These are phyloP conservation scores for Xanthoconium stramineum DNA, from an alignment of 768 basidiomycete species.

Conservation along the genomic window DNA sequence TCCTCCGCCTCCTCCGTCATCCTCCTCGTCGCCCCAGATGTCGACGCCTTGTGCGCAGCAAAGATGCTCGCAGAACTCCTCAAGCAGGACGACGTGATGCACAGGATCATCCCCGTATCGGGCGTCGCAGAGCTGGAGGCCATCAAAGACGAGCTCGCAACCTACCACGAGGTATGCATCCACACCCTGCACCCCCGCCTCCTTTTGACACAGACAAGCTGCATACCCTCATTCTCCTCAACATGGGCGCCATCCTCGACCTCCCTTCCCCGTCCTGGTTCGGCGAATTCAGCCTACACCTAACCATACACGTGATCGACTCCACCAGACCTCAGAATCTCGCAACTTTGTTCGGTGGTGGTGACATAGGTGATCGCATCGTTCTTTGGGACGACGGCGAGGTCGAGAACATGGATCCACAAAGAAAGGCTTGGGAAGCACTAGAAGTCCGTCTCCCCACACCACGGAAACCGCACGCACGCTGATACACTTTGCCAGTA, in stretches of 20 bases:
- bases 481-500: conserved; percentile 46
- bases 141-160: conserved; percentile 61
- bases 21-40: conserved; percentile 84
- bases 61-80: conserved; percentile 87
- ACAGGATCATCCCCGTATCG: conserved; percentile 85
- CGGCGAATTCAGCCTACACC: conserved; percentile 58
- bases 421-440: conserved; percentile 81
- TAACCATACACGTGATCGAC: conserved; percentile 91
- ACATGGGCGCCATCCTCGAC: conserved; percentile 88
- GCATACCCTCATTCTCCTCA: conserved; percentile 86
- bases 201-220: conserved; percentile 43
- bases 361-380: conserved; percentile 65
- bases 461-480: not conserved
- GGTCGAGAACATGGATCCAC: conserved; percentile 63
- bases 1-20: conserved; percentile 82
- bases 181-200: not conserved
- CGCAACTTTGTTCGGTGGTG: conserved; percentile 75
- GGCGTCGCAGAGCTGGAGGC: conserved; percentile 74
- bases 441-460: conserved; percentile 57
- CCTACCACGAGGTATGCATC: conserved; percentile 61
- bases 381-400: conserved; percentile 93
- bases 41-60: conserved; percentile 89
- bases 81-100: conserved; percentile 90
- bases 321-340: conserved; percentile 89
- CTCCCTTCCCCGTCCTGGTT: conserved; percentile 74